These are phyloP conservation scores for Fusarium sulawesiense DNA, from an alignment of 2,329 filamentous ascomycete genomes.

Conservation along the genomic window DNA sequence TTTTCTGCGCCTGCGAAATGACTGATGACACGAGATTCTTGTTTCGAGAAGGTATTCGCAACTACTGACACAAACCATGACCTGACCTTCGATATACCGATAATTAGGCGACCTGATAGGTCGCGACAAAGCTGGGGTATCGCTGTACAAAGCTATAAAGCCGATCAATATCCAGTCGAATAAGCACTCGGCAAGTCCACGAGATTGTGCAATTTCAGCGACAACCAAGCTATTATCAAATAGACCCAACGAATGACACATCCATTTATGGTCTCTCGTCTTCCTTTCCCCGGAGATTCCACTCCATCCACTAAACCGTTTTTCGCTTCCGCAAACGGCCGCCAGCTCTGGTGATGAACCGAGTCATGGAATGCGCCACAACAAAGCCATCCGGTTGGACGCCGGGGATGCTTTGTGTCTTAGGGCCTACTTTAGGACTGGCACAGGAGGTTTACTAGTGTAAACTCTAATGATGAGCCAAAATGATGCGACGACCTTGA, in stretches of 20 bases:
- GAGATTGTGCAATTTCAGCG: neutral
- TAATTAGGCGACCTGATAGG: neutral
- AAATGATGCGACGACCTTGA: neutral
- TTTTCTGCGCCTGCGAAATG: neutral
- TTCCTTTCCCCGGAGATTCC: neutral
- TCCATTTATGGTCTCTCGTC: neutral
- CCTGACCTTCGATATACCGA: neutral
- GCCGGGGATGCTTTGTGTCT: neutral
- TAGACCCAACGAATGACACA: neutral
- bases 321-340: neutral
- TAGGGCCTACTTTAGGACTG: neutral
- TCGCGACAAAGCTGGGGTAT: neutral
- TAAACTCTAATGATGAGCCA: constrained; percentile 12
- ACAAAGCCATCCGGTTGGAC: neutral
- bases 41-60: neutral
- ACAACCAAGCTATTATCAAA: neutral
- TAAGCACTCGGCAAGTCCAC: neutral
- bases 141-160: neutral
- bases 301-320: neutral
- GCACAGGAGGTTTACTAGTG: neutral
- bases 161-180: neutral
- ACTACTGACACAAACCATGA: no score
- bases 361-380: constrained; percentile 2
- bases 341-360: neutral
- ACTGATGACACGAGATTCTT: neutral